These are phyloP conservation scores for Paracamarosporium sp. DNA, from an alignment of 2,329 filamentous ascomycete genomes.

Conservation along the genomic window DNA sequence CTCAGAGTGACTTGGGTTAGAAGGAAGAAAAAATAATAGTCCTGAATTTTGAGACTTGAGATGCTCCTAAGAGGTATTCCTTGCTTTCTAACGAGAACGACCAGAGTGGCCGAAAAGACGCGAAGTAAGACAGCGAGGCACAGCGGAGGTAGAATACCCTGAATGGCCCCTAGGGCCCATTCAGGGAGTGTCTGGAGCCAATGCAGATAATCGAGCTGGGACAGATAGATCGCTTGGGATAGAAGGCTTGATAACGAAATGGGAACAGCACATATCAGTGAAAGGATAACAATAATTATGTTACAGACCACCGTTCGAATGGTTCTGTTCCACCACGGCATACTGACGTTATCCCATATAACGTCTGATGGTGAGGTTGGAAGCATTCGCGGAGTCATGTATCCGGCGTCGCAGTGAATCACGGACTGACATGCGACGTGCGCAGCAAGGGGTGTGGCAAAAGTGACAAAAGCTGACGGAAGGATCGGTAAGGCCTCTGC, in stretches of 20 bases:
- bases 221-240: slow-evolving; percentile 18
- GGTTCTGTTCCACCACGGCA: slow-evolving; percentile 11
- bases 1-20: slow-evolving; percentile 14
- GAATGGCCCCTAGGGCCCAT: slow-evolving; percentile 9
- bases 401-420: slow-evolving; percentile 12
- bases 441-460: slow-evolving; percentile 8
- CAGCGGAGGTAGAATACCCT: slow-evolving; percentile 8
- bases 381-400: slow-evolving; percentile 12
- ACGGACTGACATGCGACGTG: slow-evolving; percentile 15
- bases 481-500: too few relatives aligned
- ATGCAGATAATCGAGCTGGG: slow-evolving; percentile 6
- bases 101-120: slow-evolving; percentile 2
- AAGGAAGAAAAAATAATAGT: slow-evolving; percentile 23
- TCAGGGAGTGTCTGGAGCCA: slow-evolving; percentile 14
- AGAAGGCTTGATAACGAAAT: slow-evolving; percentile 14
- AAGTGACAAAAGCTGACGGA: slow-evolving; percentile 15
- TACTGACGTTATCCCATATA: slow-evolving; percentile 16
- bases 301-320: slow-evolving; percentile 14
- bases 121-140: slow-evolving; percentile 2
- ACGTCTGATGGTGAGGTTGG: slow-evolving; percentile 10
- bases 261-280: slow-evolving; percentile 8
- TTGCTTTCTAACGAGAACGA: slow-evolving; percentile 13
- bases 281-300: slow-evolving; percentile 2
- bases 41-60: slow-evolving; percentile 13
- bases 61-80: slow-evolving; percentile 11